Base-by-base conservation (phyloP, 2,329 filamentous ascomycete genomes). In the Fusarium cyanostomum region DNA sequence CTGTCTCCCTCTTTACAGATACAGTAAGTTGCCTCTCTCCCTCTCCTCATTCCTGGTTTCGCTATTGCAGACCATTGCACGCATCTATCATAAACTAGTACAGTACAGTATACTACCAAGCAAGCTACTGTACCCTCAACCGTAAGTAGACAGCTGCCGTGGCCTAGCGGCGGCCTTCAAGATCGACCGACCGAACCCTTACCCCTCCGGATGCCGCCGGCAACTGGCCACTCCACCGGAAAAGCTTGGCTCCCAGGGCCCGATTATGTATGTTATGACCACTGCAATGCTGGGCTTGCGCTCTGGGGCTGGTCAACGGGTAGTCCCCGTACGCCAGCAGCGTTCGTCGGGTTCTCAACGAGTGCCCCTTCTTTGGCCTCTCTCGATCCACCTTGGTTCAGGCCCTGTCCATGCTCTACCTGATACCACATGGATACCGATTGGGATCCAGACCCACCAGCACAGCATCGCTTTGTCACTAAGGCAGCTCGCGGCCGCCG, bases 101-200 rank as follows among this genome's bases (percentile, higher is more conserved):
- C n/a, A n/a, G n/a, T n/a, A n/a, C n/a, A n/a, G n/a, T n/a, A 58
- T 46, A 46, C 49, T 50, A 50, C 33, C 39, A 37, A 10, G n/a
- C 26, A 39, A 26, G 55, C 63, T 67, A 66, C 64, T 67, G 63
- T 64, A 53, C 59, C 48, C 39, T 21, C 10, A 37, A 18, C 52
- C 56, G 26, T 38, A 64, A 67, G 33, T 16, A 48, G 63, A 42
- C 52, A 50, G 49, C 56, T 31, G 30, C 33, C 37, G 16, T n/a
- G 21, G 45, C 8, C 43, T 57, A 45, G 52, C 24, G 34, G 24
- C 16, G n/a, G 15, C 26, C 26, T 18, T 13, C 15, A 10, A 16
- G 18, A 33, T 51, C 38, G 28, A 31, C 26, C 21, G 6, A 4
- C 21, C 21, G 49, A 31, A 3, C 24, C 10, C 42, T 30, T 49